These are phyloP conservation scores for Barnettozyma sucrosica DNA, from an alignment of 805 yeast genomes.

Conservation along the genomic window DNA sequence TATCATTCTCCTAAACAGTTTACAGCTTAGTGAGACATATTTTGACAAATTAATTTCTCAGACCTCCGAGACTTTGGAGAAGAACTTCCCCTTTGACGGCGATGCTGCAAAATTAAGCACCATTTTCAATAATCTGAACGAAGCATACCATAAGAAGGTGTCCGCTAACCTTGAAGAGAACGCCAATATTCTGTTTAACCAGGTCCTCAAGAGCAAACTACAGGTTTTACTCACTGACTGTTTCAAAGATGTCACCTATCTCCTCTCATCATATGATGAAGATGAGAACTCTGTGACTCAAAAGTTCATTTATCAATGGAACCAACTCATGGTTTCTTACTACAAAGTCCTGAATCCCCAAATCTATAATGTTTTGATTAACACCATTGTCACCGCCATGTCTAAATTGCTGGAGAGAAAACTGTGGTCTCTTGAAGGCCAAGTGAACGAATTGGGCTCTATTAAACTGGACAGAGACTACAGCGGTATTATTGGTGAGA, in stretches of 20 bases:
- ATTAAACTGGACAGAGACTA: constrained; percentile 79
- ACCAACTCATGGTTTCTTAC: constrained; percentile 57
- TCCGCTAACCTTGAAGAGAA: constrained; percentile 33
- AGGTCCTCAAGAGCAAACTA: constrained; percentile 40
- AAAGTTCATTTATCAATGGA: constrained; percentile 62
- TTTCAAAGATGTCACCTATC: constrained; percentile 25
- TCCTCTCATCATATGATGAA: constrained; percentile 27
- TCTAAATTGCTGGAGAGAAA: constrained; percentile 58
- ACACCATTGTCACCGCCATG: constrained; percentile 46
- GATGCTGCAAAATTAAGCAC: constrained; percentile 27
- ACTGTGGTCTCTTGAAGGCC: constrained; percentile 58
- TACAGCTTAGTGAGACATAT: constrained; percentile 57
- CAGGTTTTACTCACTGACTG: constrained; percentile 40
- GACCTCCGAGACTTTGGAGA: constrained; percentile 26
- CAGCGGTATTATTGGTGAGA: constrained; percentile 63
- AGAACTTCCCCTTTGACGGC: constrained; percentile 34
- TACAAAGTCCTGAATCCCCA: constrained; percentile 48
- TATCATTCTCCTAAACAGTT: constrained; percentile 65
- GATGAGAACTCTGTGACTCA: constrained; percentile 33
- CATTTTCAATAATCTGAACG: constrained; percentile 24
- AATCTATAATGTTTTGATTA: constrained; percentile 45
- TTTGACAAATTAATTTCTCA: constrained; percentile 36
- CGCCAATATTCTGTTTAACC: constrained; percentile 40
- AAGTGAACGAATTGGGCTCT: constrained; percentile 78
- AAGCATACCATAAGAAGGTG: constrained; percentile 23